Base-by-base conservation (phyloP, 306 rosid species). In the Carpinus fangiana region DNA sequence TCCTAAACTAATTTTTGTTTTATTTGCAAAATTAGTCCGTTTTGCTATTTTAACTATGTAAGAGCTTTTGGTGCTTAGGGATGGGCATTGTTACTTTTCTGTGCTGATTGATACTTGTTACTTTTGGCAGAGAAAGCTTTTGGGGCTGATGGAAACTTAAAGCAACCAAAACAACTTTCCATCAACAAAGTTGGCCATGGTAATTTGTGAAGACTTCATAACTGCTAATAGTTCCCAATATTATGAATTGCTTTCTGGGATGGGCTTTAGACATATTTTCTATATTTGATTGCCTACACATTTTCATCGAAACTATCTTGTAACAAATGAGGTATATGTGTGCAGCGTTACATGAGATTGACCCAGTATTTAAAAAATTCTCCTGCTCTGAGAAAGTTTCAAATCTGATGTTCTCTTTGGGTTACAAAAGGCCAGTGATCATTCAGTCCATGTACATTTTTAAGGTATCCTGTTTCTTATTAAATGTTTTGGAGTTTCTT, bases 161-260 rank as follows among this genome's bases (percentile, higher is more conserved):
- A 84, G 88, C 99, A 95, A 78, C 89, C 92, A 3, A 93, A 90
- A 91, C 91, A 90, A 79, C 87, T 91, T 13, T 95, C 98, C 46
- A 79, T 95, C 67, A 95, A 95, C 82, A 95, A 93, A 89, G 98
- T 90, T 85, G 97, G 98, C 60, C 99, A 95, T 31, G 98, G 97
- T 92, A 76, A 78, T 86, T 70, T 53, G 52, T 79, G 23, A 56
- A 67, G 38, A 21, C 4, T 41, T 79, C 65, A 41, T 65, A 12
- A 10, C 20, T 67, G 7, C 36, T 17, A 45, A 8, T 51, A 5
- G 3, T 56, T 17, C 13, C 31, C 46, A 3, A 8, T 17, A 14
- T 17, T 9, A 9, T 51, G 12, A 9, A 13, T n/a, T 59, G n/a
- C 0, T 45, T 55, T 68, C 45, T 53, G 17, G 23, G 13, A 52